A percentile compares a stretch with the other conserved stretches of the same genome.
Conservation (phyloP, 2,329 filamentous ascomycete species). For the Claviceps spartinae region DNA sequence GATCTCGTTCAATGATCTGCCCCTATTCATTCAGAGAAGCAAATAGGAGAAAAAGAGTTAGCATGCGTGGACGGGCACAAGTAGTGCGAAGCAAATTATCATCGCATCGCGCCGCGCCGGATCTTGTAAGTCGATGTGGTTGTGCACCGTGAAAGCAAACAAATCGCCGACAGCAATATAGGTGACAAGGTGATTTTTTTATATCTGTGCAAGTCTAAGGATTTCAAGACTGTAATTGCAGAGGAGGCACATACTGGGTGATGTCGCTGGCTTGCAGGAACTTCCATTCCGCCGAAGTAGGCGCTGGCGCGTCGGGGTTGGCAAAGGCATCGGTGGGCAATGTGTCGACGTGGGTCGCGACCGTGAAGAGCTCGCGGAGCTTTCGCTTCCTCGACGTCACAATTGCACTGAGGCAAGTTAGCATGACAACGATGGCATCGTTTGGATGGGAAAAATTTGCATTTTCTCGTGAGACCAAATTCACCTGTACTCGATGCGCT, state of each 20-base stretch:
- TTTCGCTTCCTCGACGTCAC: constrained; percentile 81
- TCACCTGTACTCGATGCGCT: constrained; percentile 49
- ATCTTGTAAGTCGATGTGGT: neutral
- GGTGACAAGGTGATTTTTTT: neutral
- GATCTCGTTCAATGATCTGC: constrained; percentile 34
- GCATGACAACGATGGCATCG: constrained; percentile 29
- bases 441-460: constrained; percentile 35
- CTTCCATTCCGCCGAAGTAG: constrained; percentile 36
- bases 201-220: neutral
- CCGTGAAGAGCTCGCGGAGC: constrained; percentile 71
- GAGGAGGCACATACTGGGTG: constrained; percentile 37
- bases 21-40: constrained; percentile 12
- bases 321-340: constrained; percentile 45
- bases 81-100: neutral
- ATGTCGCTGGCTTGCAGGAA: constrained; percentile 46
- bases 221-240: constrained; percentile 8
- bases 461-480: constrained; percentile 30
- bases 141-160: constrained; percentile 1
- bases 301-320: constrained; percentile 41
- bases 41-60: neutral
- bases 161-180: neutral
- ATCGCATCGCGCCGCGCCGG: neutral
- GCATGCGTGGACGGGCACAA: neutral
- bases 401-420: constrained; percentile 47
- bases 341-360: constrained; percentile 56